phyloP scores from a whole-genome alignment of 805 yeast species.

The Cyberlindnera mrakii region DNA sequence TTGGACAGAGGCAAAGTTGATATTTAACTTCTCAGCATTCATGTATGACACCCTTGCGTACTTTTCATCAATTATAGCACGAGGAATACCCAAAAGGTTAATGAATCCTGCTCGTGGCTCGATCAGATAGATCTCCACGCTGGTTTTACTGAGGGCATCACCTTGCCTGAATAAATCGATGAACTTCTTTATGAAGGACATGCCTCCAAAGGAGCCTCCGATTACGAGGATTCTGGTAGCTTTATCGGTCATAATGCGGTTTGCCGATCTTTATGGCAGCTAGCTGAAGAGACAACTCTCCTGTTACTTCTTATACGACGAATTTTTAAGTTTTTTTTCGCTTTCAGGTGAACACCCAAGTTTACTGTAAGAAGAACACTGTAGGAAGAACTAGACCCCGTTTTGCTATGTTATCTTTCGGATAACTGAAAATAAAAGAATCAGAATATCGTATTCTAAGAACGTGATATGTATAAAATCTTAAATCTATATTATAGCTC shows the following conservation, averaged over 20 bases:
- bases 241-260: background rate
- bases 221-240: constrained; percentile 11
- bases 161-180: constrained; percentile 10
- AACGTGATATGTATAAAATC: no score
- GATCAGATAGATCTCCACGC: constrained; percentile 27
- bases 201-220: constrained; percentile 34
- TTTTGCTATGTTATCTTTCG: no score
- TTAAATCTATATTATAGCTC: no score
- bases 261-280: no score
- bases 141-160: background rate
- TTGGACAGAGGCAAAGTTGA: constrained; percentile 28
- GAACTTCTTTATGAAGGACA: constrained; percentile 25
- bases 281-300: no score
- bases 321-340: no score
- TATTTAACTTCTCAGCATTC: constrained; percentile 22
- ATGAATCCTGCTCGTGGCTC: constrained; percentile 38
- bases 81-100: constrained; percentile 34
- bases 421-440: no score
- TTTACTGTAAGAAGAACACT: no score
- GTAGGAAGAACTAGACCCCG: no score
- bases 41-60: constrained; percentile 31
- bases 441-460: no score
- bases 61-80: constrained; percentile 30
- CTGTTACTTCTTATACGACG: no score
- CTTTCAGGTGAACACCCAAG: no score